Conservation (phyloP, 2,329 filamentous ascomycete species). For the Camillea tinctor region DNA sequence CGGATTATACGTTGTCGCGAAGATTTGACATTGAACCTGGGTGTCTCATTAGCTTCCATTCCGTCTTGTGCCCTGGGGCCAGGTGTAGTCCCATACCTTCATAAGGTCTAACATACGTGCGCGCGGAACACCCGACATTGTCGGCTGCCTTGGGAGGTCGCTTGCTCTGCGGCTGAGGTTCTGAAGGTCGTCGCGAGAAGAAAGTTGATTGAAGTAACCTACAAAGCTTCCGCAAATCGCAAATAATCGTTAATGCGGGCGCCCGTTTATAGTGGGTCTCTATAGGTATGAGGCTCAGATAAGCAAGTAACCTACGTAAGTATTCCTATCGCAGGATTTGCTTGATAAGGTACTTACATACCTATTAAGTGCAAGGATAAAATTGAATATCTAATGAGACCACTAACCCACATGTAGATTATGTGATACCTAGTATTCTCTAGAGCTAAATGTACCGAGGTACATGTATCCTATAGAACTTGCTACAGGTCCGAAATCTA, state of each 20-base stretch:
- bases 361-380: background rate
- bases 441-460: no score
- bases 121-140: constrained; percentile 61
- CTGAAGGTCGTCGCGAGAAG: background rate
- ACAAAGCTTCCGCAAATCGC: background rate
- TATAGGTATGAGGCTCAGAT: background rate
- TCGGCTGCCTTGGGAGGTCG: constrained; percentile 24
- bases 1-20: constrained; percentile 89
- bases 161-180: background rate
- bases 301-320: no score
- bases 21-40: constrained; percentile 87
- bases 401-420: no score
- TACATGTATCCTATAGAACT: no score
- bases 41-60: constrained; percentile 8
- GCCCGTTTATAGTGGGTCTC: background rate
- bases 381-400: background rate
- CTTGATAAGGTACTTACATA: background rate
- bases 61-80: constrained; percentile 1
- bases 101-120: constrained; percentile 68
- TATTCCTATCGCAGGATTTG: background rate
- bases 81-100: constrained; percentile 57
- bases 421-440: no score
- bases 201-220: background rate
- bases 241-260: background rate
- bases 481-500: no score